A percentile compares a stretch with the other conserved stretches of the same genome.
These are phyloP conservation scores for Epichloe sylvatica DNA, from an alignment of 2,329 filamentous ascomycete genomes.

Conservation along the genomic window DNA sequence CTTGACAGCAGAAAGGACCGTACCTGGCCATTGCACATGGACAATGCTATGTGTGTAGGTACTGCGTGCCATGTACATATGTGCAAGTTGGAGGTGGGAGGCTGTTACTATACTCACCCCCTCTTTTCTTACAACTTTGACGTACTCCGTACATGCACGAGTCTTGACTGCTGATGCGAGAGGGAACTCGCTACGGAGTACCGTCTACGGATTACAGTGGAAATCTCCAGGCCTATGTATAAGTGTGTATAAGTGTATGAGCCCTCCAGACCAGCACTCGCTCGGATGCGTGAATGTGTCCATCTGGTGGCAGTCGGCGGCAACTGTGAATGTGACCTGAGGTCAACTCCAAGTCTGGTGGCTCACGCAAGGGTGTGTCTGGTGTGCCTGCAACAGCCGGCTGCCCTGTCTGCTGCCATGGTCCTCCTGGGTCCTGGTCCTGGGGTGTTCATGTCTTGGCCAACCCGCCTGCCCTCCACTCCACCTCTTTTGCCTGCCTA, in stretches of 20 bases:
- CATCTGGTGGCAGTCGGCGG: too few relatives aligned
- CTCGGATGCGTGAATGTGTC: too few relatives aligned
- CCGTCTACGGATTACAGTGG: not conserved
- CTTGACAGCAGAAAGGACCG: slow-evolving; percentile 1
- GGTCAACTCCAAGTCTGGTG: too few relatives aligned
- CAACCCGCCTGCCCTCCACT: slow-evolving; percentile 1
- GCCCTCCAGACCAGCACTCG: not conserved
- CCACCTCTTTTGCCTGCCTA: not conserved
- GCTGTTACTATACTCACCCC: not conserved
- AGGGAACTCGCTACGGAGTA: too few relatives aligned
- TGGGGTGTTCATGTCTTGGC: slow-evolving; percentile 5
- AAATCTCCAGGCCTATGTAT: not conserved
- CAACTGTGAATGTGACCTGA: too few relatives aligned
- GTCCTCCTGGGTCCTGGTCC: slow-evolving; percentile 2
- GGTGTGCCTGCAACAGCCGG: not conserved
- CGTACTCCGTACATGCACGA: not conserved
- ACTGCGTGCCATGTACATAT: too few relatives aligned
- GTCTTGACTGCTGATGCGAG: not conserved
- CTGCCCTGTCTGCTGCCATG: not conserved
- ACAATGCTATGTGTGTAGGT: not conserved
- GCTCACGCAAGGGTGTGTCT: not conserved
- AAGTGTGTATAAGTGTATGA: too few relatives aligned
- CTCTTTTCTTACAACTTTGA: not conserved
- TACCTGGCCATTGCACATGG: not conserved
- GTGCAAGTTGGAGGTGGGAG: not conserved